Percentiles rank a stretch among this genome's conserved stretches.
These are phyloP conservation scores for Chytridium lagenaria DNA, from an alignment of 371 early-diverging fungal species.

Conservation along the genomic window DNA sequence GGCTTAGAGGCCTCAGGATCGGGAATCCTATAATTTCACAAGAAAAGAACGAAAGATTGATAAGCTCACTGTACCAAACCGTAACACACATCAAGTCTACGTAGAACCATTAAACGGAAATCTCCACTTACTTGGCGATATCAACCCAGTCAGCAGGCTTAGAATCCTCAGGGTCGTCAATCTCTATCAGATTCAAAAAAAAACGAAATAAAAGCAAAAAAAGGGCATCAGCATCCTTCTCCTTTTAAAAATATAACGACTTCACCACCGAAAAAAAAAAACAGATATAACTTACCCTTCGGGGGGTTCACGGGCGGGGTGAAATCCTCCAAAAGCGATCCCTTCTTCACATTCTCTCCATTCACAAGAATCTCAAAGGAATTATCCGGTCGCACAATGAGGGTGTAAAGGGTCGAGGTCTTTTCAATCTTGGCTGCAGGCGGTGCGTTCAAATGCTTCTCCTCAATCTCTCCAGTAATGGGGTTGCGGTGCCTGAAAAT, in stretches of 20 bases:
- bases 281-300: slow-evolving; percentile 44
- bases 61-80: not conserved
- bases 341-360: slow-evolving; percentile 69
- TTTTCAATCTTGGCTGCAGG: slow-evolving; percentile 69
- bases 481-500: slow-evolving; percentile 93
- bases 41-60: not conserved
- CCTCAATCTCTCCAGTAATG: slow-evolving; percentile 61
- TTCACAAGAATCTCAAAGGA: slow-evolving; percentile 85
- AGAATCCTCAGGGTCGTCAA: slow-evolving; percentile 83
- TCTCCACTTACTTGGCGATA: slow-evolving; percentile 62
- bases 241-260: not conserved
- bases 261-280: not conserved
- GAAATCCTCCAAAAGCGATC: slow-evolving; percentile 86
- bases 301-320: slow-evolving; percentile 91
- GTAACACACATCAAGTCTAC: slow-evolving; percentile 24
- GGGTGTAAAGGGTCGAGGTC: slow-evolving; percentile 87
- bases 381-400: slow-evolving; percentile 89
- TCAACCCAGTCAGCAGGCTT: slow-evolving; percentile 98
- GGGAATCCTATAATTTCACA: slow-evolving; percentile 17
- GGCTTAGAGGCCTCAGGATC: slow-evolving; percentile 91
- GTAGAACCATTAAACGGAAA: too few relatives aligned
- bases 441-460: slow-evolving; percentile 80
- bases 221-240: not conserved
- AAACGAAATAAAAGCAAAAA: not conserved
- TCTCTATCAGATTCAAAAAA: slow-evolving; percentile 55